A percentile compares a stretch with the other conserved stretches of the same genome.
Conservation (phyloP, 176 grass and related monocot species). For the bread wheat (Triticum aestivum) region DNA sequence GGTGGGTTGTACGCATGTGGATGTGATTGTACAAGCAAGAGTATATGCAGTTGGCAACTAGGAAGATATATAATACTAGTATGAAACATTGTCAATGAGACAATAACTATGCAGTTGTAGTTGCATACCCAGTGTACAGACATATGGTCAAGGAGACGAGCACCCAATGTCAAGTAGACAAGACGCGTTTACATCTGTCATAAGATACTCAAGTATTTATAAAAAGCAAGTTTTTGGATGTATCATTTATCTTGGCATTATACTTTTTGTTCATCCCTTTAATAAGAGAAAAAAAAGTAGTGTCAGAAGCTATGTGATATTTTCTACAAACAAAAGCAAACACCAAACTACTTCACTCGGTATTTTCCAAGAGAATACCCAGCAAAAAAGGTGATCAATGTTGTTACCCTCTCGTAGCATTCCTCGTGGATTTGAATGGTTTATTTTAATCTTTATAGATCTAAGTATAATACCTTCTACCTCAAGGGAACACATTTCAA, state of each 20-base stretch:
- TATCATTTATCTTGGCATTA: neutral
- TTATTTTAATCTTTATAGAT: neutral
- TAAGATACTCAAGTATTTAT: neutral
- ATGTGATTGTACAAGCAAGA: slow-evolving; percentile 39
- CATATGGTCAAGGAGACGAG: neutral
- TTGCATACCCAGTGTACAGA: neutral
- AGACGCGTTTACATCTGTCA: neutral
- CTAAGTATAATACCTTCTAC: neutral
- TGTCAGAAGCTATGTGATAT: neutral
- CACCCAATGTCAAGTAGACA: neutral
- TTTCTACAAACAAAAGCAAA: neutral
- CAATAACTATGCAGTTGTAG: neutral
- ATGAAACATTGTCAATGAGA: slow-evolving; percentile 12
- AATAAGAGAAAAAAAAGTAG: neutral
- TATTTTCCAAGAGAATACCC: neutral
- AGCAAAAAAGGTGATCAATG: neutral
- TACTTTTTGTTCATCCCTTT: neutral
- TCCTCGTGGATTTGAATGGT: neutral
- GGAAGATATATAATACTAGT: slow-evolving; percentile 21
- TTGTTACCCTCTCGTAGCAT: neutral
- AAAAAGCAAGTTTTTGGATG: neutral
- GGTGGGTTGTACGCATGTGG: slow-evolving; percentile 54
- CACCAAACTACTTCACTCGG: neutral
- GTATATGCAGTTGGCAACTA: slow-evolving; percentile 32
- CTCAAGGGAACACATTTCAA: slow-evolving; percentile 24